Conservation (phyloP, 2,329 filamentous ascomycete species). For the Hypoxylon sp. region DNA sequence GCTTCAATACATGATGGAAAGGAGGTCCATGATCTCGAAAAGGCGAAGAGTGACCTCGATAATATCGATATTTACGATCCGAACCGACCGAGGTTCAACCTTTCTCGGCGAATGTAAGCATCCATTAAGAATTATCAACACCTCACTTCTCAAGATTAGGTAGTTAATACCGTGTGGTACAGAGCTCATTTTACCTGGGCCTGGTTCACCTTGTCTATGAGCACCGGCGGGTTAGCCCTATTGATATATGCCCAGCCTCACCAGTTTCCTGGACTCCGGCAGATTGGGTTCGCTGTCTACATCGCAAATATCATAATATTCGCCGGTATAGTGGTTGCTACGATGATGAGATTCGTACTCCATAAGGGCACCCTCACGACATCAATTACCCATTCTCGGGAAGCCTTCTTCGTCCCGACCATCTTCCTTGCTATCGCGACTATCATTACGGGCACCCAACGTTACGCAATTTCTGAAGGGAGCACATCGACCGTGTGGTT, state of each 20-base stretch:
- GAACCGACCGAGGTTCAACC: conserved; percentile 57
- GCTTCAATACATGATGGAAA: conserved; percentile 47
- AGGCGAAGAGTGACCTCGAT: conserved; percentile 27
- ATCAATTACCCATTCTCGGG: conserved; percentile 74
- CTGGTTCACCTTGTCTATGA: conserved; percentile 83
- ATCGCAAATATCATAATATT: conserved; percentile 78
- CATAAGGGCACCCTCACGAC: conserved; percentile 67
- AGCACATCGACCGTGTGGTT: conserved; percentile 69
- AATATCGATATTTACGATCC: conserved; percentile 51
- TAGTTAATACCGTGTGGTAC: conserved; percentile 2
- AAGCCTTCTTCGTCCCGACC: conserved; percentile 80
- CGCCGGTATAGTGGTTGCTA: conserved; percentile 64
- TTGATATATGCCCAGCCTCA: conserved; percentile 76
- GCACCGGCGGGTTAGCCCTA: conserved; percentile 77
- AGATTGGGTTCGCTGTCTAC: conserved; percentile 77
- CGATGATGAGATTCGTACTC: conserved; percentile 73
- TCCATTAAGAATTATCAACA: neutral
- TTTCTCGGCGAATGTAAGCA: conserved; percentile 62
- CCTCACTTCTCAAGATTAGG: neutral
- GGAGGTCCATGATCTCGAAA: conserved; percentile 43
- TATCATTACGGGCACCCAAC: conserved; percentile 76
- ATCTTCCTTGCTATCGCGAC: conserved; percentile 80
- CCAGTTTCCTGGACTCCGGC: conserved; percentile 72
- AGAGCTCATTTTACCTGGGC: conserved; percentile 74
- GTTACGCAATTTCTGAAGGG: conserved; percentile 74